These are phyloP conservation scores for Effrenium voratum DNA, from an alignment of 73 alveolate genomes.

Conservation along the genomic window DNA sequence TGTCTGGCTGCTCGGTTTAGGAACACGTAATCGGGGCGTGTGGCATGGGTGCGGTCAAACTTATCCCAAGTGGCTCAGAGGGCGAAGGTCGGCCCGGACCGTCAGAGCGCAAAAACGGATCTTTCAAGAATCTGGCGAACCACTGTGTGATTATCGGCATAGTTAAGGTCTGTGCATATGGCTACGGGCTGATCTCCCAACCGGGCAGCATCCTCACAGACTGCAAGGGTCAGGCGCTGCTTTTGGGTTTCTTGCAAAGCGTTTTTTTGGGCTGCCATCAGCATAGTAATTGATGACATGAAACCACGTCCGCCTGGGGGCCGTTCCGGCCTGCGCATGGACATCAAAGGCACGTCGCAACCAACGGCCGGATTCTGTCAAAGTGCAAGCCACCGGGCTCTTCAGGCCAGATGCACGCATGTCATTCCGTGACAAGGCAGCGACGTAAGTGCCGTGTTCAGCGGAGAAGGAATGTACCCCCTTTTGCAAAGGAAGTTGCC, in stretches of 20 bases:
- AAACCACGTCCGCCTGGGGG: not conserved
- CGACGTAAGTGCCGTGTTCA: not conserved
- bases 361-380: not conserved
- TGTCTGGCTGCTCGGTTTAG: not conserved
- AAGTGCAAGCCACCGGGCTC: not conserved
- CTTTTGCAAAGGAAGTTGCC: no score
- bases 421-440: not conserved
- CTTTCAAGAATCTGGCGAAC: not conserved
- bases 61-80: not conserved
- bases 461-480: no score
- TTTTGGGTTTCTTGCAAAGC: no score
- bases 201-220: not conserved
- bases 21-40: not conserved
- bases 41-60: not conserved
- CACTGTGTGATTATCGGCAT: not conserved
- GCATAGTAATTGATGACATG: not conserved
- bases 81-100: not conserved
- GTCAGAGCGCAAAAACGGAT: not conserved
- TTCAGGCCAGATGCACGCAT: not conserved
- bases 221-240: not conserved
- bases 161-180: not conserved
- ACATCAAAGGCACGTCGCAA: not conserved
- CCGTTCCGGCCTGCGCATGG: not conserved
- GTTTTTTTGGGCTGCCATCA: no score
- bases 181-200: not conserved